Base-by-base conservation (phyloP, 495 filamentous ascomycete genomes). In the Hyaloscypha bicolor region DNA sequence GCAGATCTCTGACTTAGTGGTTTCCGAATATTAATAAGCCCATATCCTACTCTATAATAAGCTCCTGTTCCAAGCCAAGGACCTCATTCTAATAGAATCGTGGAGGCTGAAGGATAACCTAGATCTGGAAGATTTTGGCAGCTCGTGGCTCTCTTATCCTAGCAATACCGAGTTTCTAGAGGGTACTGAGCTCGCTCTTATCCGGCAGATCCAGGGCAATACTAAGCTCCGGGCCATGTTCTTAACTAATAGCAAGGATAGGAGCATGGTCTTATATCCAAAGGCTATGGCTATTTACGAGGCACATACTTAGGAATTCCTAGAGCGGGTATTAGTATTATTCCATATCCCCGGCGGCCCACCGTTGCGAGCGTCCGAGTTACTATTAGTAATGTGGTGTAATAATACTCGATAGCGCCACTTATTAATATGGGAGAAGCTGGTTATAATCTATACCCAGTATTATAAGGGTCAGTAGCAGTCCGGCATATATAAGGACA, bases 81-180 rank as follows among this genome's bases (percentile, higher is more conserved):
- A n/a, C 51, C 51, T 53, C 1, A 11, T n/a, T 25, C 51, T 25
- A 31, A 64, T 64, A n/a, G 60, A 64, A 45, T 63, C n/a, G 2
- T 69, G 33, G 42, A 45, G 62, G 60, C 62, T 64, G 16, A 64
- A 60, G 62, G 61, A 69, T 22, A 22, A 69, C 32, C 53, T 69
- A 22, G 61, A 69, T 45, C 25, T 69, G 59, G 61, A 64, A 35
- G 39, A 64, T 53, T 63, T 64, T 60, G 39, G 42, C 59, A 21
- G 62, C 66, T 69, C 35, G 33, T 68, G 60, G 60, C 66, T 68
- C 59, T 57, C 31, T 35, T 22, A 68, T 29, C 31, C 52, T 2
- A 56, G 33, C 25, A 68, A 68, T 37, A 1, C 52, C 19, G 51
- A 53, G 16, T n/a, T 53, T 4, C 6, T 53, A 11, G 51, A 11